Evolutionary conservation across 2,329 filamentous ascomycete species (phyloP).

Genomic region (Emergomyces orientalis): DNA sequence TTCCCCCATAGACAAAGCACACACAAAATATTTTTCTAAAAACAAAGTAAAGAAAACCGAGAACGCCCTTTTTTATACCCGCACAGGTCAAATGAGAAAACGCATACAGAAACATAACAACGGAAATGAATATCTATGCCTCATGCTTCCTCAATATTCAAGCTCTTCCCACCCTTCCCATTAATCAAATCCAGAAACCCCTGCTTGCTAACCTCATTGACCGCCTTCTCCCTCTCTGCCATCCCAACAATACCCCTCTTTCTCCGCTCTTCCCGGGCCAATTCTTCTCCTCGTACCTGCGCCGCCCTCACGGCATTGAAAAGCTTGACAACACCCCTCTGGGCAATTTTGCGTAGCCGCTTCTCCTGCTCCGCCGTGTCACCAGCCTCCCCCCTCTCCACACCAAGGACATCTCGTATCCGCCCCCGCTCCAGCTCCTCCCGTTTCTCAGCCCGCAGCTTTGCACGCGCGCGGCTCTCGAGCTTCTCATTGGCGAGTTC

Average conservation of each 20-base stretch:
- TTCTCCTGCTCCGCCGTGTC: constrained; percentile 61
- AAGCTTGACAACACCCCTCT: constrained; percentile 87
- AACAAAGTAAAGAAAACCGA: background rate
- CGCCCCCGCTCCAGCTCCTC: constrained; percentile 75
- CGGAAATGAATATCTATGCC: constrained; percentile 19
- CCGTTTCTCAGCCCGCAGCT: constrained; percentile 71
- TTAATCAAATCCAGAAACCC: constrained; percentile 87
- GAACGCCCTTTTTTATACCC: constrained; percentile 3
- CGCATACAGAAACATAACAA: constrained; percentile 11
- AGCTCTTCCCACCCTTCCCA: constrained; percentile 44
- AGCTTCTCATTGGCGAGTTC: constrained; percentile 66
- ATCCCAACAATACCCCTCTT: constrained; percentile 70
- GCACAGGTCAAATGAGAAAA: constrained; percentile 5
- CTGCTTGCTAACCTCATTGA: constrained; percentile 95
- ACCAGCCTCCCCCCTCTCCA: constrained; percentile 46
- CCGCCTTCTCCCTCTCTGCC: constrained; percentile 69
- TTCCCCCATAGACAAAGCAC: constrained; percentile 4
- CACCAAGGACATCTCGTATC: constrained; percentile 72
- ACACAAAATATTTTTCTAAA: background rate
- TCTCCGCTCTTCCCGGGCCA: constrained; percentile 55
- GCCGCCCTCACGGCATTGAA: constrained; percentile 93
- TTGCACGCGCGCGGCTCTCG: constrained; percentile 69
- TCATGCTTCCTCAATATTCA: constrained; percentile 38
- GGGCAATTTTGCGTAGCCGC: constrained; percentile 73
- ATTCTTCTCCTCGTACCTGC: constrained; percentile 77